phyloP scores from a whole-genome alignment of 2,329 filamentous ascomycete species.

The Fusarium sp. region DNA sequence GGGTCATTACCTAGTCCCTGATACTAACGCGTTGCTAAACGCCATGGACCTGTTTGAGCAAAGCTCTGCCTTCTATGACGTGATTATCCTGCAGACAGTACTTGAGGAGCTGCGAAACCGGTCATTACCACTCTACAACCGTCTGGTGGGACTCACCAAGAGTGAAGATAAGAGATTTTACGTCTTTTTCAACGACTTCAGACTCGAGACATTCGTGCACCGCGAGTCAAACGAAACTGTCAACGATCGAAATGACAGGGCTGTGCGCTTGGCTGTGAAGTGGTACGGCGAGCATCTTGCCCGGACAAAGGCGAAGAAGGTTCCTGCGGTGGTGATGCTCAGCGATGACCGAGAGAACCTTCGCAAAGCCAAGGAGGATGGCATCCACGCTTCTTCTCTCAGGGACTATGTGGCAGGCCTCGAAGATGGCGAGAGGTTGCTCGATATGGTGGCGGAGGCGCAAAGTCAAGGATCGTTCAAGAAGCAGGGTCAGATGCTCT shows the following conservation, averaged over 20 bases:
- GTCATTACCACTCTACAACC: conserved; percentile 94
- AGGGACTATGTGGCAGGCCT: conserved; percentile 84
- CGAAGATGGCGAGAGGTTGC: conserved; percentile 82
- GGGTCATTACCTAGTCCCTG: conserved; percentile 94
- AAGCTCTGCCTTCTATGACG: conserved; percentile 90
- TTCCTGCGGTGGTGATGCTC: conserved; percentile 88
- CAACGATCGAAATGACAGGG: conserved; percentile 96
- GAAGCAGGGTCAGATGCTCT: conserved; percentile 76
- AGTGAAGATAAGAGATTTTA: conserved; percentile 98
- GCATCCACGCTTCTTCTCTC: conserved; percentile 75
- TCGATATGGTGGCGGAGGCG: conserved; percentile 92
- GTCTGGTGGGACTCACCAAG: conserved; percentile 88
- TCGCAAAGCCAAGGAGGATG: conserved; percentile 80
- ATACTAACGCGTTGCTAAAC: conserved; percentile 94
- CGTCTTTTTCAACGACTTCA: conserved; percentile 99
- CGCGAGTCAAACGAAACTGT: conserved; percentile 83
- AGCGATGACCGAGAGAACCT: conserved; percentile 93
- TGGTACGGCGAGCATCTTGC: conserved; percentile 91
- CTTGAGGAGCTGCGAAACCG: conserved; percentile 95
- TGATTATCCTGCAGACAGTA: conserved; percentile 95
- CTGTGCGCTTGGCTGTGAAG: conserved; percentile 83
- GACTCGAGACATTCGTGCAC: conserved; percentile 86
- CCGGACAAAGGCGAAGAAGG: conserved; percentile 67
- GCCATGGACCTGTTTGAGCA: conserved; percentile 98
- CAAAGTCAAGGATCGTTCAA: conserved; percentile 74